Percentiles rank a stretch among this genome's conserved stretches.
Evolutionary conservation across 192 early-diverging fungal genomes (phyloP).

Genomic region (Coemansia sp.): DNA sequence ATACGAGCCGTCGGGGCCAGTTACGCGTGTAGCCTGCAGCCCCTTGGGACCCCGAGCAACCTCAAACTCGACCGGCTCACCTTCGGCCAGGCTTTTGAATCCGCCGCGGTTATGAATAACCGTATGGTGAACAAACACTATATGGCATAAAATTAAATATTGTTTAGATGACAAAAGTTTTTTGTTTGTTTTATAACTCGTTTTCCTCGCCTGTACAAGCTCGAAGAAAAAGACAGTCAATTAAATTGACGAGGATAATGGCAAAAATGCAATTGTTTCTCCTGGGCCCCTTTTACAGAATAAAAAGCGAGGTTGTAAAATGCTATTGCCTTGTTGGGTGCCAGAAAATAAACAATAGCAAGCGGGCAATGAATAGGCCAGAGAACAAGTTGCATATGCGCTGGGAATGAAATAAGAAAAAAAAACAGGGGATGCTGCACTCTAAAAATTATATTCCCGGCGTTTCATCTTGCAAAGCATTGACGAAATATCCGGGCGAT

Average conservation of each 20-base stretch:
- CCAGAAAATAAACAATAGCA: background rate
- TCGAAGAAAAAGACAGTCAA: background rate
- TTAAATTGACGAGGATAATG: background rate
- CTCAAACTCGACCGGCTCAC: constrained; percentile 68
- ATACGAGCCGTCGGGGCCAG: constrained; percentile 66
- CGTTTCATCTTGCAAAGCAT: background rate
- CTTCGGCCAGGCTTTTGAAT: constrained; percentile 74
- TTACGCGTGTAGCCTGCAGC: constrained; percentile 76
- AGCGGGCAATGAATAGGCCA: background rate
- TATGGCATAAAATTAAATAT: constrained; percentile 4
- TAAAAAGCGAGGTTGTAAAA: background rate
- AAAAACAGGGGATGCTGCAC: background rate
- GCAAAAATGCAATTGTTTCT: background rate
- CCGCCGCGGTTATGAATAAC: constrained; percentile 74
- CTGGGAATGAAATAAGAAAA: background rate
- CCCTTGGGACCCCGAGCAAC: constrained; percentile 75
- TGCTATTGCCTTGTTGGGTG: background rate
- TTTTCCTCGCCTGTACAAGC: constrained; percentile 2
- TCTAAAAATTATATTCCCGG: background rate
- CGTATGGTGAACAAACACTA: constrained; percentile 80
- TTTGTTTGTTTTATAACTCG: background rate
- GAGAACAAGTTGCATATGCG: background rate
- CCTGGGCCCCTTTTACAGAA: background rate
- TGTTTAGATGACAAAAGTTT: constrained; percentile 3
- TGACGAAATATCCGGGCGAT: constrained; percentile 1